These are phyloP conservation scores for Phyllostachys edulis DNA, from an alignment of 176 grass and related monocot species.

Conservation along the genomic window DNA sequence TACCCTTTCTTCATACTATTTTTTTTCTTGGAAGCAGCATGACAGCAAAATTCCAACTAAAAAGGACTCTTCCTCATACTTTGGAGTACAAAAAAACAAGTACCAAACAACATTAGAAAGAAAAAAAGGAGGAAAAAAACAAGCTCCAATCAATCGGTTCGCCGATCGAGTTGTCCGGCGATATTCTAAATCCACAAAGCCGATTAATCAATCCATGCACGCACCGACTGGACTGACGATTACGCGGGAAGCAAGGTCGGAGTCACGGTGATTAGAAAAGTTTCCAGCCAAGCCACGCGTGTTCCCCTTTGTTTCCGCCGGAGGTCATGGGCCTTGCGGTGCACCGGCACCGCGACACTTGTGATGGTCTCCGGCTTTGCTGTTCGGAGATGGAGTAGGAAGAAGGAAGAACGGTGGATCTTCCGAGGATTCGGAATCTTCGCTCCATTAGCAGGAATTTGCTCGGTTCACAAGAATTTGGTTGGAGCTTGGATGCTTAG, in stretches of 20 bases:
- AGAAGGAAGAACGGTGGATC: slow-evolving; percentile 18
- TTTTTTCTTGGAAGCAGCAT: background rate
- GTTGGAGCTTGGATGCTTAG: background rate
- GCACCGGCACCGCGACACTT: slow-evolving; percentile 20
- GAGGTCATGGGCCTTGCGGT: slow-evolving; percentile 9
- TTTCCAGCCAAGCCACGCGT: slow-evolving; percentile 20
- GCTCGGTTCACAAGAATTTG: background rate
- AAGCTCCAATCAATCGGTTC: slow-evolving; percentile 24
- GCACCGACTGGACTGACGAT: slow-evolving; percentile 26
- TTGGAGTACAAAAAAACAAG: slow-evolving; percentile 15
- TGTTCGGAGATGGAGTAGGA: background rate
- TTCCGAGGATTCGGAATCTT: slow-evolving; percentile 10
- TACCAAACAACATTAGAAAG: background rate
- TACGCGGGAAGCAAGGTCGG: slow-evolving; percentile 13
- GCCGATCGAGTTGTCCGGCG: slow-evolving; percentile 22
- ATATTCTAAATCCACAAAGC: slow-evolving; percentile 6
- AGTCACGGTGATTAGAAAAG: slow-evolving; percentile 11
- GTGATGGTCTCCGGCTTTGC: slow-evolving; percentile 11
- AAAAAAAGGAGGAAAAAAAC: background rate
- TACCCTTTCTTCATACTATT: background rate
- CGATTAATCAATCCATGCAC: background rate
- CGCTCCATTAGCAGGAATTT: slow-evolving; percentile 28
- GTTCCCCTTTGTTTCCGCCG: slow-evolving; percentile 18
- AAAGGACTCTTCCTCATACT: slow-evolving; percentile 29
- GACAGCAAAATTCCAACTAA: slow-evolving; percentile 43